Percentiles rank a stretch among this genome's conserved stretches.
Conservation (phyloP, 768 basidiomycete species). For the Polyporus arcularius region DNA sequence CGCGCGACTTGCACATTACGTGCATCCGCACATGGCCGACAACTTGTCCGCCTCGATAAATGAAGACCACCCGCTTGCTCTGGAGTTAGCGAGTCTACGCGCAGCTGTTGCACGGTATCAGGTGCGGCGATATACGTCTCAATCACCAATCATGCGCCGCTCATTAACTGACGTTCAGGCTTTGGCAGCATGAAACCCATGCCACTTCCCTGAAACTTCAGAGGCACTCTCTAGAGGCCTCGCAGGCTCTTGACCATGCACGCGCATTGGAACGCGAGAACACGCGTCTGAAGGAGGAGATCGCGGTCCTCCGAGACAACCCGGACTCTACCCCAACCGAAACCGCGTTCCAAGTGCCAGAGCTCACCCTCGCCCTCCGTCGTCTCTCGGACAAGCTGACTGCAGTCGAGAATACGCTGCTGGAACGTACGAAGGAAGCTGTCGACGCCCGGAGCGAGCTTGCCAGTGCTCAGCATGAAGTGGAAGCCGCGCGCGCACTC, state of each 20-base stretch:
- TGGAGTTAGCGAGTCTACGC: slow-evolving; percentile 39
- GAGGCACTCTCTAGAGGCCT: slow-evolving; percentile 54
- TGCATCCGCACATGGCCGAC: slow-evolving; percentile 18
- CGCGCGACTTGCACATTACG: slow-evolving; percentile 6
- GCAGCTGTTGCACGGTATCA: slow-evolving; percentile 38
- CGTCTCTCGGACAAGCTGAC: slow-evolving; percentile 69
- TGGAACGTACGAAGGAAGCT: slow-evolving; percentile 50
- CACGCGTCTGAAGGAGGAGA: slow-evolving; percentile 53
- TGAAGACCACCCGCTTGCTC: slow-evolving; percentile 40
- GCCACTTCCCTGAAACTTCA: slow-evolving; percentile 67
- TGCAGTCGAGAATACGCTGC: slow-evolving; percentile 57
- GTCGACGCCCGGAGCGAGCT: slow-evolving; percentile 45
- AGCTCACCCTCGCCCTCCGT: slow-evolving; percentile 70
- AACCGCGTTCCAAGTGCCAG: slow-evolving; percentile 40
- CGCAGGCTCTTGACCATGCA: slow-evolving; percentile 48
- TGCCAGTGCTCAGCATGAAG: slow-evolving; percentile 40
- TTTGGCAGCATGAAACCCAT: slow-evolving; percentile 67
- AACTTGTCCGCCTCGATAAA: slow-evolving; percentile 2
- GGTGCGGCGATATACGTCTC: slow-evolving; percentile 23
- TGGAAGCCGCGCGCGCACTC: slow-evolving; percentile 56
- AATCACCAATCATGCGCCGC: slow-evolving; percentile 14
- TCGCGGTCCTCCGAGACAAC: slow-evolving; percentile 53
- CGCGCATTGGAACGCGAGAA: slow-evolving; percentile 61
- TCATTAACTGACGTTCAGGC: slow-evolving; percentile 28
- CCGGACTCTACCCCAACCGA: slow-evolving; percentile 46